Percentiles rank a stretch among this genome's conserved stretches.
These are phyloP conservation scores for Talaromyces amestolkiae DNA, from an alignment of 2,329 filamentous ascomycete species.

Conservation along the genomic window DNA sequence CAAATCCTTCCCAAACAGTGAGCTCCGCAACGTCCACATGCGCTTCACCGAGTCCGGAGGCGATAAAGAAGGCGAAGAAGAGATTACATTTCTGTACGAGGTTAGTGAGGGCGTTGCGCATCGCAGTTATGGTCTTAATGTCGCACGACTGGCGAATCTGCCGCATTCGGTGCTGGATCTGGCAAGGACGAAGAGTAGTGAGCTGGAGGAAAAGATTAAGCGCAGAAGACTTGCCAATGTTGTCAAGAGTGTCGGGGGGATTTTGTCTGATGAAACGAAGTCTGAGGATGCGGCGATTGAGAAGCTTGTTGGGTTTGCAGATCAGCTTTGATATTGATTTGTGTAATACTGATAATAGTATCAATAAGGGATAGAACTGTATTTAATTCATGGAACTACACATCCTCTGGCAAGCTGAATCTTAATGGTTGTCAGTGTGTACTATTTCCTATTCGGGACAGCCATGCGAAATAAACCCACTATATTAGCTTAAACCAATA, in stretches of 20 bases:
- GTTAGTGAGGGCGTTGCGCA: slow-evolving; percentile 88
- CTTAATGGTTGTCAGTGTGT: background rate
- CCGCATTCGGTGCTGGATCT: slow-evolving; percentile 73
- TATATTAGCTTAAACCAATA: background rate
- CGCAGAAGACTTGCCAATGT: slow-evolving; percentile 56
- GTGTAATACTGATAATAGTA: background rate
- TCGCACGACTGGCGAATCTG: slow-evolving; percentile 79
- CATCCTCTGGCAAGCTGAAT: background rate
- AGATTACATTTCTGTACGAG: slow-evolving; percentile 93
- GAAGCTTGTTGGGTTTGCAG: slow-evolving; percentile 24
- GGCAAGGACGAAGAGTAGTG: slow-evolving; percentile 72
- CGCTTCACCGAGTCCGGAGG: slow-evolving; percentile 64
- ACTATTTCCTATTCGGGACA: background rate
- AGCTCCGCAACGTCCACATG: slow-evolving; percentile 90
- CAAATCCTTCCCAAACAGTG: slow-evolving; percentile 62
- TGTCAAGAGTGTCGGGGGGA: slow-evolving; percentile 28
- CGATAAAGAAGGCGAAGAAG: slow-evolving; percentile 57
- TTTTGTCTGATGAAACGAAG: slow-evolving; percentile 21
- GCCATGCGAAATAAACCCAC: background rate
- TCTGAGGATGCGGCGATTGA: slow-evolving; percentile 27
- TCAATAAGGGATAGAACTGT: background rate
- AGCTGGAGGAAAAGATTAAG: slow-evolving; percentile 73
- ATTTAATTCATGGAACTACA: background rate
- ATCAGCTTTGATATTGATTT: slow-evolving; percentile 15
- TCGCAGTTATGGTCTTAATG: slow-evolving; percentile 90